Evolutionary conservation across 2,329 filamentous ascomycete genomes (phyloP), one percentile per base, ranked within the genome.

Genomic region (Trichoderma breve): DNA sequence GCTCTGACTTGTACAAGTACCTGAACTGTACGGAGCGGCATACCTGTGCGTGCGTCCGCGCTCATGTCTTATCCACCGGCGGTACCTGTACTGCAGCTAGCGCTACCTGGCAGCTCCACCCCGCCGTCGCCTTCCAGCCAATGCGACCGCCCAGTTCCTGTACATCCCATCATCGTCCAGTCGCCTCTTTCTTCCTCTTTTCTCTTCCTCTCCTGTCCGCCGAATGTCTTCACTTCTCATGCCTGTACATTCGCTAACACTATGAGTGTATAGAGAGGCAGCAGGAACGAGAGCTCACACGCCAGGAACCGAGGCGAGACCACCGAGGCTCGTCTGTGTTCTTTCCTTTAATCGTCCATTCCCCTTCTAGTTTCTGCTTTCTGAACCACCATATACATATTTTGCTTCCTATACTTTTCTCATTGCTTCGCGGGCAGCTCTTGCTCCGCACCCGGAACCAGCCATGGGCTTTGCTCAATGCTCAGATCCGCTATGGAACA

Each of bases 401-500:
- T 21, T 63, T 32, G 11, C 30, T n/a, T 14, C 18, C 28, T 21
- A 34, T 60, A 32, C 21, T 43, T 32, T 64, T 43, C 7, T 24
- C 24, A 21, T 28, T 26, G 32, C 26, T 30, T 18, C 39, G 11
- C 18, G 68, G 60, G 47, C 68, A 57, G 60, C 60, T 26, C n/a
- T 55, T 47, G 14, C 12, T 58, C n/a, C 64, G 18, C 14, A 21
- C 18, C 58, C 39, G 34, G 64, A 58, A 47, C 43, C 61, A 55
- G 53, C 51, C 57, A 72, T 72, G 71, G 82, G 83, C 76, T 86
- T 88, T 80, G 86, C 85, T 78, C 84, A 84, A 73, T 89, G 88
- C 79, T 80, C 83, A 65, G 86, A 84, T 87, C 87, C 87, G 66
- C 81, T 89, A 79, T 92, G 90, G 90, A 84, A 82, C 74, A 81